Evolutionary conservation across 2,329 filamentous ascomycete genomes (phyloP).

Genomic region (Diatrype stigma): DNA sequence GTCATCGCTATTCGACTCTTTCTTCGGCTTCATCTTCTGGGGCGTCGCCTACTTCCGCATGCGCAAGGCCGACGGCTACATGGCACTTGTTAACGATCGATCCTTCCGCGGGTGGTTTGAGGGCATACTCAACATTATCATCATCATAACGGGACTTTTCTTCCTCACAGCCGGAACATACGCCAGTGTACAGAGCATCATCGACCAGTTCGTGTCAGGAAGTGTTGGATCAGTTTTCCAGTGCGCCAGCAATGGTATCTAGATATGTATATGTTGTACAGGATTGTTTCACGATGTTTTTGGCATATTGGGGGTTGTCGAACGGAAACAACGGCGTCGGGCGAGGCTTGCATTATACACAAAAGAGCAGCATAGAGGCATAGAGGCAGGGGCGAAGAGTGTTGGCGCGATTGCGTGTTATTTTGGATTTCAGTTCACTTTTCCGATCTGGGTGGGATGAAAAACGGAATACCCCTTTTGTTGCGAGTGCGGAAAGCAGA

Average conservation of each 20-base stretch:
- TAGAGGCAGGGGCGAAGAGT: neutral
- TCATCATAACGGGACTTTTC: slow-evolving; percentile 73
- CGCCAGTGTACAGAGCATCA: slow-evolving; percentile 67
- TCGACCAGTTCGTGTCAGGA: slow-evolving; percentile 64
- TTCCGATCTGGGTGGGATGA: neutral
- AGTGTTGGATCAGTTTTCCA: slow-evolving; percentile 69
- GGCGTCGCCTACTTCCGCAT: slow-evolving; percentile 76
- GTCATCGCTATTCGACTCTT: slow-evolving; percentile 88
- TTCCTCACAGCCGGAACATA: slow-evolving; percentile 84
- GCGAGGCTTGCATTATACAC: neutral
- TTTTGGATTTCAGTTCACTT: no score
- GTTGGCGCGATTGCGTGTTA: neutral
- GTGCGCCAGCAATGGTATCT: slow-evolving; percentile 66
- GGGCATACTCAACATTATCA: slow-evolving; percentile 63
- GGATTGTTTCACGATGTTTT: slow-evolving; percentile 6
- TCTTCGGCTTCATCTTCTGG: slow-evolving; percentile 96
- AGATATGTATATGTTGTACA: slow-evolving; percentile 5
- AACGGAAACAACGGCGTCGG: neutral
- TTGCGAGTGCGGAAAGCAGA: neutral
- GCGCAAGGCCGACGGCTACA: slow-evolving; percentile 59
- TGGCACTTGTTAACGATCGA: slow-evolving; percentile 47
- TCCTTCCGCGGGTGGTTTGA: slow-evolving; percentile 51
- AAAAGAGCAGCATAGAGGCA: neutral
- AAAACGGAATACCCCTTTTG: neutral
- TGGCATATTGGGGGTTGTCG: neutral